These are phyloP conservation scores for sorghum (Sorghum bicolor) DNA, from an alignment of 176 grass and related monocot species.

Conservation along the genomic window DNA sequence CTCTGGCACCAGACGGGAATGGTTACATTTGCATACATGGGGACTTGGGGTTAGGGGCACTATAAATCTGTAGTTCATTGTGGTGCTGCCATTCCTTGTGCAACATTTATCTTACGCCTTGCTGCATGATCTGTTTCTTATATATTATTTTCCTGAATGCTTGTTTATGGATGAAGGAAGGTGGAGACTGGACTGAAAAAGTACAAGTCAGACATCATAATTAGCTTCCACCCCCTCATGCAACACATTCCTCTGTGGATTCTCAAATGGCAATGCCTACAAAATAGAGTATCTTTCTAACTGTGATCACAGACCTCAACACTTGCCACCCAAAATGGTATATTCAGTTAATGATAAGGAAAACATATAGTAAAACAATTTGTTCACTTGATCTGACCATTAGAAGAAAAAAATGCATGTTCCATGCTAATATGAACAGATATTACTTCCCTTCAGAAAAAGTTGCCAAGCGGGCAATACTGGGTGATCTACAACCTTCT, in stretches of 20 bases:
- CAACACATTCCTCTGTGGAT: conserved; percentile 97
- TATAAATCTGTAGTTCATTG: no score
- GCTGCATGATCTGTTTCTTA: neutral
- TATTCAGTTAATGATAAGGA: neutral
- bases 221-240: conserved; percentile 95
- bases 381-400: no score
- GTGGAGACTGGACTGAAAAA: conserved; percentile 97
- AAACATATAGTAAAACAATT: neutral
- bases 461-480: no score
- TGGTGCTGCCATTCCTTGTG: no score
- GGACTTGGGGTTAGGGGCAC: no score
- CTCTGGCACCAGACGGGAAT: no score
- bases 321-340: conserved; percentile 95
- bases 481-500: no score
- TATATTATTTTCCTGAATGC: conserved; percentile 20
- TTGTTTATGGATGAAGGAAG: conserved; percentile 73
- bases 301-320: conserved; percentile 93
- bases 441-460: no score
- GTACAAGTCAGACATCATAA: conserved; percentile 98
- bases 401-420: no score
- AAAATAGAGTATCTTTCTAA: conserved; percentile 84
- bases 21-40: no score
- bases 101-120: no score
- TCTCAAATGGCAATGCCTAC: conserved; percentile 95
- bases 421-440: no score